phyloP scores from a whole-genome alignment of 179 eudicot genomes.

The Silene coronaria region DNA sequence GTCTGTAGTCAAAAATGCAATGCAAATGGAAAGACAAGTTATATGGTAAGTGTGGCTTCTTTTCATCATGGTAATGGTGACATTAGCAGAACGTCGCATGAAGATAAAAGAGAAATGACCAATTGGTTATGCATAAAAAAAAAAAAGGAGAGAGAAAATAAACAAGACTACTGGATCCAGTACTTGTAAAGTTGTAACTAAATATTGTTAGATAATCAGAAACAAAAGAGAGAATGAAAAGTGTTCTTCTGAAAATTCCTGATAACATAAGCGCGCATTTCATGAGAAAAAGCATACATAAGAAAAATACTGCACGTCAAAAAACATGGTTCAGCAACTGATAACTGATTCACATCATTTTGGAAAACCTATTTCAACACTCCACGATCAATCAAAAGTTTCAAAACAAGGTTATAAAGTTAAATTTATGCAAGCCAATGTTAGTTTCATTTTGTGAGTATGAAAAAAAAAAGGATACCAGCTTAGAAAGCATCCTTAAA shows the following conservation, averaged over 20 bases:
- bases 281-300: too few relatives aligned
- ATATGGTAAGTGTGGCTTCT: not conserved
- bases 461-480: constrained; percentile 52
- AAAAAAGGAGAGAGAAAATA: not conserved
- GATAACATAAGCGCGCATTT: too few relatives aligned
- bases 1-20: not conserved
- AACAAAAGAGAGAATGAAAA: too few relatives aligned
- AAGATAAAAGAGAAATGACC: not conserved
- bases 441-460: not conserved
- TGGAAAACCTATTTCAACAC: too few relatives aligned
- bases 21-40: not conserved
- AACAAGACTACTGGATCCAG: not conserved
- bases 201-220: too few relatives aligned
- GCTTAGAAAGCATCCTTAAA: constrained; percentile 84
- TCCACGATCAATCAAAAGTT: too few relatives aligned
- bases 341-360: too few relatives aligned
- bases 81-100: not conserved
- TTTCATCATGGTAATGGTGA: not conserved
- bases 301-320: too few relatives aligned
- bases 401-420: not conserved
- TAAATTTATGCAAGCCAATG: not conserved
- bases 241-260: too few relatives aligned
- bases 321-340: too few relatives aligned
- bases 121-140: not conserved
- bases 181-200: not conserved